Percentiles rank a stretch among this genome's conserved stretches.
Evolutionary conservation across 768 basidiomycete species (phyloP).

Genomic region (Tulasnella sp.): DNA sequence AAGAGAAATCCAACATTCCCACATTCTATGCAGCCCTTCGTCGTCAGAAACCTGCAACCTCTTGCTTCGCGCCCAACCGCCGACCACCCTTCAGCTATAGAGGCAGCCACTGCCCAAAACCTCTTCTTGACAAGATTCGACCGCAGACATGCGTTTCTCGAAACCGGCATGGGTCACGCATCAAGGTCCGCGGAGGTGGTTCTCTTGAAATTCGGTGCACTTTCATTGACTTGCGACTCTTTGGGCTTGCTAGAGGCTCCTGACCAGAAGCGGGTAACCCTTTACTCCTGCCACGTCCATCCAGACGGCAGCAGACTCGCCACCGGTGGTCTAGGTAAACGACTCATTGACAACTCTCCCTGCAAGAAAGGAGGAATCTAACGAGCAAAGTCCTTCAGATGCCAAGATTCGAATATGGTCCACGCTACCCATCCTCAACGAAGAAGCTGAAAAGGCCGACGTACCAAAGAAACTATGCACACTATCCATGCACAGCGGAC

Average conservation of each 20-base stretch:
- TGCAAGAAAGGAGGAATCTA: not conserved
- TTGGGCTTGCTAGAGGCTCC: not conserved
- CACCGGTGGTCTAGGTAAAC: slow-evolving; percentile 70
- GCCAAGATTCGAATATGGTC: slow-evolving; percentile 97
- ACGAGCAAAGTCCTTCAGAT: slow-evolving; percentile 39
- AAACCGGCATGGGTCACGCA: slow-evolving; percentile 86
- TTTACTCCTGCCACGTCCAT: slow-evolving; percentile 90
- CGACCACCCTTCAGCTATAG: not conserved
- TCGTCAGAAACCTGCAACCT: too few species aligned
- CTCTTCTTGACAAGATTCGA: not conserved
- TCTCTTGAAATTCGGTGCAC: not conserved
- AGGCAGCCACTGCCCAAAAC: not conserved
- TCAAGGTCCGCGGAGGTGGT: slow-evolving; percentile 43
- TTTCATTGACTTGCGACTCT: not conserved
- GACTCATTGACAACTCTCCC: not conserved
- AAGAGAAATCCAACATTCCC: too few species aligned
- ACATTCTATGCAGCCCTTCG: too few species aligned
- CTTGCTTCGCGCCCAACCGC: not conserved
- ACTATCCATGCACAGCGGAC: slow-evolving; percentile 82
- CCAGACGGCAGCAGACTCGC: slow-evolving; percentile 94
- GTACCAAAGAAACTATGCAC: slow-evolving; percentile 85
- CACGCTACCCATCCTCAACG: slow-evolving; percentile 85
- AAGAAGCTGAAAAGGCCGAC: slow-evolving; percentile 60
- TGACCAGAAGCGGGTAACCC: slow-evolving; percentile 56
- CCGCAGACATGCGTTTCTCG: slow-evolving; percentile 62